Evolutionary conservation across 2,329 filamentous ascomycete species (phyloP).

Genomic region (Aspergillus texensis): DNA sequence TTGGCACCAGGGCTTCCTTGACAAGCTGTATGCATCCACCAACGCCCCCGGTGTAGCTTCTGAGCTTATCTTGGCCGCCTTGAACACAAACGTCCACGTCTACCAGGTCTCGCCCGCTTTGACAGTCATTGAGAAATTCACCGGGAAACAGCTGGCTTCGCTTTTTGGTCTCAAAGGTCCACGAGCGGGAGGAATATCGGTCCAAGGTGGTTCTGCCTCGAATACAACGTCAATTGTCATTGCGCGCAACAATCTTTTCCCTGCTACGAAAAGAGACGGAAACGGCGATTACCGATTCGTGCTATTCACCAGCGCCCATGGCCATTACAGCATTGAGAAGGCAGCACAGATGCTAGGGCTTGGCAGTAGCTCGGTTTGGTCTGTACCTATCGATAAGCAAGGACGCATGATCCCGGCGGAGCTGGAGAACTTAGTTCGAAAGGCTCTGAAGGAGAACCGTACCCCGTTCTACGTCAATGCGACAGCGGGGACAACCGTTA

Average conservation of each 20-base stretch:
- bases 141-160: conserved; percentile 69
- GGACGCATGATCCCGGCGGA: conserved; percentile 72
- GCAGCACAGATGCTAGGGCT: conserved; percentile 89
- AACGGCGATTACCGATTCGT: conserved; percentile 69
- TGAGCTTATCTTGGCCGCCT: conserved; percentile 77
- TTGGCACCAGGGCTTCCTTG: conserved; percentile 96
- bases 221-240: conserved; percentile 85
- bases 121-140: conserved; percentile 84
- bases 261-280: conserved; percentile 73
- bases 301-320: conserved; percentile 85
- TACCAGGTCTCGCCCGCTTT: conserved; percentile 91
- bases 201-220: conserved; percentile 79
- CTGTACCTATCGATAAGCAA: conserved; percentile 70
- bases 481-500: conserved; percentile 90
- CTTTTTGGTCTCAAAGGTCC: conserved; percentile 76
- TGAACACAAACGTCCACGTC: conserved; percentile 95
- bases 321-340: conserved; percentile 94
- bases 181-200: conserved; percentile 70
- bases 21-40: conserved; percentile 91
- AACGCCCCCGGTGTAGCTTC: conserved; percentile 84
- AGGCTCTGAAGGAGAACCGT: conserved; percentile 66
- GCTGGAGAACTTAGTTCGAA: conserved; percentile 64
- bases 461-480: conserved; percentile 95
- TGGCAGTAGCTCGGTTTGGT: conserved; percentile 71
- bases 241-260: conserved; percentile 83